Percentiles rank a stretch among this genome's conserved stretches.
These are phyloP conservation scores for Neurospora sp. DNA, from an alignment of 495 filamentous ascomycete genomes.

Conservation along the genomic window DNA sequence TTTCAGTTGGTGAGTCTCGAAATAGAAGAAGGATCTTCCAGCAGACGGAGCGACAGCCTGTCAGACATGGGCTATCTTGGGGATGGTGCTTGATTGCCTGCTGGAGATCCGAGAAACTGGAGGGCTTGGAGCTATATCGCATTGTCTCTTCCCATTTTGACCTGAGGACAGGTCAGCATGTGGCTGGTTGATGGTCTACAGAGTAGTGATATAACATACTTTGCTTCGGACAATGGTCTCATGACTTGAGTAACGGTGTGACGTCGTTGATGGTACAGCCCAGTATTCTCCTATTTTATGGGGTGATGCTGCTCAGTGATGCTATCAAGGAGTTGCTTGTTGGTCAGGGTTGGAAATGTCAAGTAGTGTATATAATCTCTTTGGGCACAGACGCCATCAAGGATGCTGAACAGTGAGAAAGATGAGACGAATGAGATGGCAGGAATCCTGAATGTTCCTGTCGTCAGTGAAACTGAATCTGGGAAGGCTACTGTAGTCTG, in stretches of 20 bases:
- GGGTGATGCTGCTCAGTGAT: not conserved
- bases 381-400: not conserved
- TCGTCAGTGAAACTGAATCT: not conserved
- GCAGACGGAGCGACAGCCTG: slow-evolving; percentile 75
- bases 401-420: not conserved
- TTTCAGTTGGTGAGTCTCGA: slow-evolving; percentile 50
- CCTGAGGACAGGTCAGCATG: slow-evolving; percentile 19
- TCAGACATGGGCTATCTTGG: slow-evolving; percentile 49
- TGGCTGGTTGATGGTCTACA: not conserved
- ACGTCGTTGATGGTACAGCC: not conserved
- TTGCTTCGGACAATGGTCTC: slow-evolving; percentile 54
- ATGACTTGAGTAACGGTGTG: slow-evolving; percentile 24
- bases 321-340: not conserved
- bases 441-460: not conserved
- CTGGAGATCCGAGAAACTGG: slow-evolving; percentile 53
- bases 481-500: not conserved
- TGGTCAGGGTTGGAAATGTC: not conserved
- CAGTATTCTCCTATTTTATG: not conserved
- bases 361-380: not conserved
- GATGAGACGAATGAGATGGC: not conserved
- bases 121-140: slow-evolving; percentile 35
- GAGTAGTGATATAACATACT: slow-evolving; percentile 28
- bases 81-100: slow-evolving; percentile 49
- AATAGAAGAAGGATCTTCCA: slow-evolving; percentile 92
- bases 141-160: slow-evolving; percentile 57